Evolutionary conservation across 2,329 filamentous ascomycete species (phyloP).

Genomic region (Scopulariopsis brevicaulis): DNA sequence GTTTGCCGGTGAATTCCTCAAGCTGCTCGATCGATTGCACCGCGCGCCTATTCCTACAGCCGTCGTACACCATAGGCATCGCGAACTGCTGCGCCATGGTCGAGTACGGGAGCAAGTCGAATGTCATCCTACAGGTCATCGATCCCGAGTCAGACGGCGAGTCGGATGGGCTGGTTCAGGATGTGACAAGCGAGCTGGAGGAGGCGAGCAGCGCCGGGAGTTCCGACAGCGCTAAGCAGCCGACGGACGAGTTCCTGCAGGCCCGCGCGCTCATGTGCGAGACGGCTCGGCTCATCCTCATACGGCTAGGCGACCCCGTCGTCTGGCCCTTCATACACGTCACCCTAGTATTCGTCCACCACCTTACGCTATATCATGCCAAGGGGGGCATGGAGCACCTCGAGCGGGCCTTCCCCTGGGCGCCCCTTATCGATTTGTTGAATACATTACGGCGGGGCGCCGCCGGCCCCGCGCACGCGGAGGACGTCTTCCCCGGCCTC

Average conservation of each 20-base stretch:
- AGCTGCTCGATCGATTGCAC: slow-evolving; percentile 41
- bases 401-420: slow-evolving; percentile 40
- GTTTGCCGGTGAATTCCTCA: slow-evolving; percentile 36
- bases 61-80: slow-evolving; percentile 36
- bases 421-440: slow-evolving; percentile 26
- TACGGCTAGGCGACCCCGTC: slow-evolving; percentile 35
- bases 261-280: background rate
- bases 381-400: slow-evolving; percentile 30
- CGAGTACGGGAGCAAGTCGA: background rate
- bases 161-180: no score
- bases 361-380: slow-evolving; percentile 23
- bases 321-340: slow-evolving; percentile 53
- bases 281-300: background rate
- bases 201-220: background rate
- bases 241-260: background rate
- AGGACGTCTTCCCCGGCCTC: background rate
- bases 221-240: background rate
- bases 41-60: slow-evolving; percentile 38
- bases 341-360: slow-evolving; percentile 45
- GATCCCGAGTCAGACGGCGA: background rate
- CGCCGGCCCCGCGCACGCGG: background rate
- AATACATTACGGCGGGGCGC: slow-evolving; percentile 19
- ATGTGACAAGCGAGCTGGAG: no score
- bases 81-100: background rate
- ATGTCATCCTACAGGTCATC: background rate